Evolutionary conservation across 164 flowering plant species (phyloP).

Genomic region (Annona squamosa): DNA sequence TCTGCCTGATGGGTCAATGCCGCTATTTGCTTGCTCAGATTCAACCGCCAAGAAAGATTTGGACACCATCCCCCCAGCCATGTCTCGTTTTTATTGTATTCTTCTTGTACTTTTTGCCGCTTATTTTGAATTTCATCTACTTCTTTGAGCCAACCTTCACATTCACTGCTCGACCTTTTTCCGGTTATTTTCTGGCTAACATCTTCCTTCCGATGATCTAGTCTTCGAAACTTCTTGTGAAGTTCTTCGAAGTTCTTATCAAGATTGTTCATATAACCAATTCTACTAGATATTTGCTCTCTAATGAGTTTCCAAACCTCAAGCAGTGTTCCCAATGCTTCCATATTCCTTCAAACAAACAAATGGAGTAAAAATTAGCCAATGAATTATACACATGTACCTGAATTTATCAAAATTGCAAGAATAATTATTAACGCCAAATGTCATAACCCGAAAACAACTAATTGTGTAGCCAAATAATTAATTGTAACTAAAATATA

Average conservation of each 20-base stretch:
- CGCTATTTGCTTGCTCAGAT: neutral
- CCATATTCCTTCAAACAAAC: no score
- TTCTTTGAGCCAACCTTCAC: conserved; percentile 1
- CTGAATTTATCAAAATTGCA: no score
- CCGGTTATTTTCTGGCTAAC: neutral
- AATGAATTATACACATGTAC: no score
- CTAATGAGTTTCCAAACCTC: neutral
- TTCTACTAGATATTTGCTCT: neutral
- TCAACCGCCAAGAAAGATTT: neutral
- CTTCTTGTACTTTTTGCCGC: neutral
- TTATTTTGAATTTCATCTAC: neutral
- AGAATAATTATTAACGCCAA: no score
- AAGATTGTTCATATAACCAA: neutral
- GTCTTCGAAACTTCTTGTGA: neutral
- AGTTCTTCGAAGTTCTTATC: neutral
- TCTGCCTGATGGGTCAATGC: neutral
- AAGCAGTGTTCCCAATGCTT: no score
- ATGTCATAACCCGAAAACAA: no score
- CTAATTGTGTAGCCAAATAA: no score
- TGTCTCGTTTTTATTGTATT: neutral
- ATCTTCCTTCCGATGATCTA: neutral
- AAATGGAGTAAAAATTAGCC: no score
- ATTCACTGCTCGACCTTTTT: neutral
- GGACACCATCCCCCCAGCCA: neutral
- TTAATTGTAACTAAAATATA: no score